Conservation (phyloP, 176 grass and related monocot species). For the Cymbopogon citratus region DNA sequence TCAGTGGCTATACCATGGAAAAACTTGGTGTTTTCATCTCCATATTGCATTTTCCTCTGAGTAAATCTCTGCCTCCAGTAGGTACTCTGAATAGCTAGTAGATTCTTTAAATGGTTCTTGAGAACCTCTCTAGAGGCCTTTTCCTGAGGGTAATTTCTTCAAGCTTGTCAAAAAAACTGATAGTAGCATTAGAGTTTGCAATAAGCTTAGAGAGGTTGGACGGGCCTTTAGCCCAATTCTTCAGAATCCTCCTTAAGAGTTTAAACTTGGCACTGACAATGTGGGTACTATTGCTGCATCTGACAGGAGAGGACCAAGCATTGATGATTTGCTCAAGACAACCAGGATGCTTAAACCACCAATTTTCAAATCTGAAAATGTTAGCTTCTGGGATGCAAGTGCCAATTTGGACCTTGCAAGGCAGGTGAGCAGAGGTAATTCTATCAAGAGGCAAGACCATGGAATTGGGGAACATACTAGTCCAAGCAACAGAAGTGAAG, state of each 20-base stretch:
- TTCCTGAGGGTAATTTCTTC: neutral
- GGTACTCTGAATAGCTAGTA: too few species aligned
- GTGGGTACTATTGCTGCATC: neutral
- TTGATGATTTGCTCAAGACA: rapidly evolving
- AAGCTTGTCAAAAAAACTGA: neutral
- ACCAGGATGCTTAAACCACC: neutral
- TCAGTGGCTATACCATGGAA: too few species aligned
- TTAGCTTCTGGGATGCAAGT: rapidly evolving
- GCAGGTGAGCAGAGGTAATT: neutral
- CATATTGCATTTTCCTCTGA: too few species aligned
- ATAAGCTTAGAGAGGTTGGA: neutral
- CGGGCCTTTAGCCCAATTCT: rapidly evolving
- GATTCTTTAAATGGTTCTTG: too few species aligned
- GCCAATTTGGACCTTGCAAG: neutral
- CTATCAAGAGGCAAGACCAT: neutral
- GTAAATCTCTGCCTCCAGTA: too few species aligned
- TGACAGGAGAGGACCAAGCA: rapidly evolving
- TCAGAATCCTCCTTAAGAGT: too few species aligned
- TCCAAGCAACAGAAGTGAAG: too few species aligned
- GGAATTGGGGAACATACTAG: too few species aligned
- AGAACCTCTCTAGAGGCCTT: too few species aligned
- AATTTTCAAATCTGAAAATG: too few species aligned
- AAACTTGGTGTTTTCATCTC: too few species aligned
- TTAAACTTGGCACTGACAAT: neutral
- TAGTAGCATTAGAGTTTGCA: too few species aligned